These are phyloP conservation scores for Xylariaceae sp. DNA, from an alignment of 2,329 filamentous ascomycete species.

Conservation along the genomic window DNA sequence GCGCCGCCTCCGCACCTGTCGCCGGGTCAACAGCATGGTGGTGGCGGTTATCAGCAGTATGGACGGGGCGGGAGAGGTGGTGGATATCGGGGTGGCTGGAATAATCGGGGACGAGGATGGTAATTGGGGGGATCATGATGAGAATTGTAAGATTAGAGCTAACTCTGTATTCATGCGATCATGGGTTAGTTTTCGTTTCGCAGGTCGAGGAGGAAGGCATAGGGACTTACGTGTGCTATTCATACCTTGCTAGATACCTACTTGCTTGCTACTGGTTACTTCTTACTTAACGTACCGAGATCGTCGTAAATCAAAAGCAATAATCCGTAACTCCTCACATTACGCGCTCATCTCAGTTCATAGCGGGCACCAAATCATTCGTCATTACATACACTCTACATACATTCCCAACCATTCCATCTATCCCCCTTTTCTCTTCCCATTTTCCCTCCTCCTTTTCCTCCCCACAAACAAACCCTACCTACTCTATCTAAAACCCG, in stretches of 20 bases:
- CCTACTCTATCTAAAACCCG: neutral
- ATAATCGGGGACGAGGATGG: slow-evolving; percentile 28
- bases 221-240: too few species aligned
- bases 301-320: too few species aligned
- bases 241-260: neutral
- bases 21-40: slow-evolving; percentile 18
- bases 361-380: neutral
- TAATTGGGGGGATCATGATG: slow-evolving; percentile 5
- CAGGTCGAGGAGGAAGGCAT: too few species aligned
- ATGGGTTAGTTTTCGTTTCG: neutral
- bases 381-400: neutral
- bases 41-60: slow-evolving; percentile 27
- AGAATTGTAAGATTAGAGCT: neutral
- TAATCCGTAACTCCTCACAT: too few species aligned
- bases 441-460: too few species aligned
- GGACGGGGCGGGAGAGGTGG: slow-evolving; percentile 31
- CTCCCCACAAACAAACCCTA: neutral
- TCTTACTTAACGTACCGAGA: too few species aligned
- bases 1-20: slow-evolving; percentile 25
- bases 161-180: slow-evolving; percentile 10
- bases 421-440: neutral
- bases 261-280: too few species aligned
- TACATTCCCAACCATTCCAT: neutral
- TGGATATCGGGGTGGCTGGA: slow-evolving; percentile 29
- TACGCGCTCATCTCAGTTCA: neutral